Evolutionary conservation across 495 filamentous ascomycete genomes (phyloP).

Genomic region (Lentithecium fluviatile): DNA sequence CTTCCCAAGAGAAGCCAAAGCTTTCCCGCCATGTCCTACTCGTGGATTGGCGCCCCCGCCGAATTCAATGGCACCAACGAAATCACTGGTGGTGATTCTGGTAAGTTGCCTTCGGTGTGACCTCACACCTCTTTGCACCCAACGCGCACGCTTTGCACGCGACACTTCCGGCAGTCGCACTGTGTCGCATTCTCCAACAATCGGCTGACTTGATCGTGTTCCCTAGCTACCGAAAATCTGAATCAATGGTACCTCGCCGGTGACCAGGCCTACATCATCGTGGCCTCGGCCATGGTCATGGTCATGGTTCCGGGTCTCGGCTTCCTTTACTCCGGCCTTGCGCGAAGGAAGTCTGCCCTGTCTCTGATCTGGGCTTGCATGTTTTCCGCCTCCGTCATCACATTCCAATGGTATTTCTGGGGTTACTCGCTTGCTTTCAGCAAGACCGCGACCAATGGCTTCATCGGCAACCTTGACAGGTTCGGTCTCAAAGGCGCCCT

Average conservation of each 20-base stretch:
- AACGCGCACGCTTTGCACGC: slow-evolving; percentile 3
- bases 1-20: not conserved
- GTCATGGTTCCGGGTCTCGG: slow-evolving; percentile 79
- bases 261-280: slow-evolving; percentile 84
- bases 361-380: slow-evolving; percentile 73
- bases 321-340: slow-evolving; percentile 67
- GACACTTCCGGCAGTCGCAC: not conserved
- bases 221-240: slow-evolving; percentile 66
- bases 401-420: slow-evolving; percentile 77
- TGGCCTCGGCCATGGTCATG: slow-evolving; percentile 91
- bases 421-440: slow-evolving; percentile 72
- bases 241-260: slow-evolving; percentile 83
- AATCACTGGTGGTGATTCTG: slow-evolving; percentile 73
- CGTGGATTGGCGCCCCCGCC: slow-evolving; percentile 75
- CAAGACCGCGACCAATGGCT: slow-evolving; percentile 60
- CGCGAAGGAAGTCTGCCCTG: slow-evolving; percentile 63
- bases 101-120: slow-evolving; percentile 53
- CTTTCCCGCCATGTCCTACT: slow-evolving; percentile 61
- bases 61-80: slow-evolving; percentile 71
- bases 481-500: slow-evolving; percentile 66
- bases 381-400: slow-evolving; percentile 62
- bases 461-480: slow-evolving; percentile 64
- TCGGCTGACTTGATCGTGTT: not conserved
- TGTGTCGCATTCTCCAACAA: not conserved
- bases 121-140: not conserved